These are phyloP conservation scores for Trichoderma brevicompactum DNA, from an alignment of 2,329 filamentous ascomycete species.

Conservation along the genomic window DNA sequence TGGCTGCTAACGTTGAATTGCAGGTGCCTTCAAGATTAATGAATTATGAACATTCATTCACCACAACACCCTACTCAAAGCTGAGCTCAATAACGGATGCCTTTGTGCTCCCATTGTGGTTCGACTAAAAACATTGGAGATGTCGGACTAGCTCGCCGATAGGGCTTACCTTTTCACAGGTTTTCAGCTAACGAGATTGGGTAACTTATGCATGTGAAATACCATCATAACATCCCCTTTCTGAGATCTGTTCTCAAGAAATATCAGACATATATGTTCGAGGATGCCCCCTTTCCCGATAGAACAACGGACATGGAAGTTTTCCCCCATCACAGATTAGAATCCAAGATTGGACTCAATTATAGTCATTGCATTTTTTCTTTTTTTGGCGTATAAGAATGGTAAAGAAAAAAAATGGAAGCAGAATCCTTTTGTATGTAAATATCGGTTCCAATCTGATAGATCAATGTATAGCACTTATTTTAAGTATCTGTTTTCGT, in stretches of 20 bases:
- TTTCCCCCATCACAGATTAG: not conserved
- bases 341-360: conserved; percentile 7
- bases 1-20: conserved; percentile 32
- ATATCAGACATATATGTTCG: not conserved
- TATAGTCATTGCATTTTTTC: conserved; percentile 1
- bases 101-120: not conserved
- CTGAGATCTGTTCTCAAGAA: not conserved
- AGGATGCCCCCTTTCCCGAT: conserved; percentile 1
- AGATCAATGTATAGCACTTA: conserved; percentile 10
- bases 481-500: not conserved
- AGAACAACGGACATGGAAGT: conserved; percentile 1
- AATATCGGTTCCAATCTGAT: conserved; percentile 8
- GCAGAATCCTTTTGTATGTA: conserved; percentile 4
- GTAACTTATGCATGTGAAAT: not conserved
- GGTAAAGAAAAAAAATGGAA: conserved; percentile 16
- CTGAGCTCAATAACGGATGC: not conserved
- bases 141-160: not conserved
- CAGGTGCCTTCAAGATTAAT: conserved; percentile 34
- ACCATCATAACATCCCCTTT: not conserved
- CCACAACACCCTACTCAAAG: not conserved
- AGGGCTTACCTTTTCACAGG: not conserved
- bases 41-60: conserved; percentile 18
- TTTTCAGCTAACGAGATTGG: not conserved
- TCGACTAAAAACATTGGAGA: not conserved
- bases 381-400: conserved; percentile 11